These are phyloP conservation scores for Isatis lusitanica DNA, from an alignment of 441 rosid genomes.

Conservation along the genomic window DNA sequence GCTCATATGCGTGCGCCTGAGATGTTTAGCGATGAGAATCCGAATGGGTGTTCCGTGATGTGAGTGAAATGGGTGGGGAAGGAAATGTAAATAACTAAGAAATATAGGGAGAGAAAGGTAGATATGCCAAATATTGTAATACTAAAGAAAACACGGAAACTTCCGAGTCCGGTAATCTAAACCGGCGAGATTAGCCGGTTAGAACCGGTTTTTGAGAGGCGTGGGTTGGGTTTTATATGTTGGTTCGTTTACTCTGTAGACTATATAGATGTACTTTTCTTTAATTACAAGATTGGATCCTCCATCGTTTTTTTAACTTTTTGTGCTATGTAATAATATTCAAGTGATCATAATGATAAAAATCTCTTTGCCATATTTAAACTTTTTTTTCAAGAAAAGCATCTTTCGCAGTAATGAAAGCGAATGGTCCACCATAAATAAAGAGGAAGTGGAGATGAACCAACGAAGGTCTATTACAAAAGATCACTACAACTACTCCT, in stretches of 20 bases:
- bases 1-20: conserved; percentile 45
- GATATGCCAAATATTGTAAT: conserved; percentile 9
- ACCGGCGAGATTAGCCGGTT: conserved; percentile 33
- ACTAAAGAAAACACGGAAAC: conserved; percentile 5
- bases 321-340: conserved; percentile 24
- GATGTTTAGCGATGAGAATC: conserved; percentile 67
- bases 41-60: conserved; percentile 56
- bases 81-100: conserved; percentile 36
- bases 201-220: conserved; percentile 37
- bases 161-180: conserved; percentile 34
- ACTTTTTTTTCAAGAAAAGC: not conserved
- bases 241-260: conserved; percentile 13
- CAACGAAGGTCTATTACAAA: not conserved
- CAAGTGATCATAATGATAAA: conserved; percentile 6
- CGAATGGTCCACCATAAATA: not conserved
- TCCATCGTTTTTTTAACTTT: not conserved
- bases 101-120: conserved; percentile 29
- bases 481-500: not conserved
- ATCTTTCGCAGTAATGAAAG: not conserved
- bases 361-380: not conserved
- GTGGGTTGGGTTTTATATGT: conserved; percentile 21
- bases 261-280: not conserved
- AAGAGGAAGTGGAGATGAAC: not conserved
- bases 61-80: conserved; percentile 9
- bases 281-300: not conserved